Evolutionary conservation across 306 rosid genomes (phyloP).

Genomic region (Cyclanthera cordifolia): DNA sequence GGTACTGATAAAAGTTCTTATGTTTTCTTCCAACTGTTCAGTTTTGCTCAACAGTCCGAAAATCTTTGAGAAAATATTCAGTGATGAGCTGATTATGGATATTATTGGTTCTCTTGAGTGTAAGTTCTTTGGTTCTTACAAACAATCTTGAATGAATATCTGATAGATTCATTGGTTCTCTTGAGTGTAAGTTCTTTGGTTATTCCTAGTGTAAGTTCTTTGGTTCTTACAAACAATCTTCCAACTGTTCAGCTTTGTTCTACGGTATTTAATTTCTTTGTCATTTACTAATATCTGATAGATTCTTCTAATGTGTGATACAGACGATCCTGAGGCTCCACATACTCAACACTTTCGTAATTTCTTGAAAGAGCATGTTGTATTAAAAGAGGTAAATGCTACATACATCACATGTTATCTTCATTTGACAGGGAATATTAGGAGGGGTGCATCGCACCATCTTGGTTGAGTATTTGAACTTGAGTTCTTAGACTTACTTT

Average conservation of each 20-base stretch:
- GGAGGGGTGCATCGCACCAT: slow-evolving; percentile 8
- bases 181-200: too few species aligned
- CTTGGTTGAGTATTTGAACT: background rate
- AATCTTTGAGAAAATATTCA: slow-evolving; percentile 72
- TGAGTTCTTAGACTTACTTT: background rate
- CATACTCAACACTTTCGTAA: slow-evolving; percentile 55
- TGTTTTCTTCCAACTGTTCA: slow-evolving; percentile 25
- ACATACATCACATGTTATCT: background rate
- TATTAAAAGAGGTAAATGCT: slow-evolving; percentile 75
- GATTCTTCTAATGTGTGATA: slow-evolving; percentile 7
- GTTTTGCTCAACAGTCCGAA: slow-evolving; percentile 74
- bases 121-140: slow-evolving; percentile 31
- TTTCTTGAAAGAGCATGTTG: slow-evolving; percentile 80
- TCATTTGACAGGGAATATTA: slow-evolving; percentile 9
- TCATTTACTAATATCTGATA: background rate
- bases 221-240: background rate
- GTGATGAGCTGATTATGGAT: slow-evolving; percentile 77
- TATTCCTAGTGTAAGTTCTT: too few species aligned
- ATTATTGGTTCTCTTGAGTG: slow-evolving; percentile 84
- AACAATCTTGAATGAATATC: background rate
- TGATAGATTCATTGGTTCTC: slow-evolving; percentile 83
- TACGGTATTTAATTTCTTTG: background rate
- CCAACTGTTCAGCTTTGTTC: too few species aligned
- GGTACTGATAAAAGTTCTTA: background rate
- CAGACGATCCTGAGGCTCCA: slow-evolving; percentile 83